These are phyloP conservation scores for Ophiobolus disseminans DNA, from an alignment of 2,329 filamentous ascomycete species.

Conservation along the genomic window DNA sequence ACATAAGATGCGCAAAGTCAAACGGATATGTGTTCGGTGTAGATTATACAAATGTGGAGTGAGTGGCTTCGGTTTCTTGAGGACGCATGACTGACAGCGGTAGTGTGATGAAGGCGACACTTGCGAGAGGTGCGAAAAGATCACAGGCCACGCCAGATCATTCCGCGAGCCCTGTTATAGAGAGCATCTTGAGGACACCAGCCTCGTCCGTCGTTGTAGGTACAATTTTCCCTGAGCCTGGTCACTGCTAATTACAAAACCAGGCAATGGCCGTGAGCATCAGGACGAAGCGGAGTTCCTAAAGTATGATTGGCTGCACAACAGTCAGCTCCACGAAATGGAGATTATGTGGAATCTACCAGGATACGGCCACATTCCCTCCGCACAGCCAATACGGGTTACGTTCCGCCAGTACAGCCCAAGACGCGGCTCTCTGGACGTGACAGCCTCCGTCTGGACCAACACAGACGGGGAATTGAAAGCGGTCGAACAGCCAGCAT, in stretches of 20 bases:
- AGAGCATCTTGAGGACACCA: conserved; percentile 41
- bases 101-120: conserved; percentile 44
- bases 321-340: conserved; percentile 36
- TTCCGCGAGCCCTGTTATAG: conserved; percentile 44
- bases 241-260: conserved; percentile 11
- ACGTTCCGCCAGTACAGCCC: conserved; percentile 38
- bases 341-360: conserved; percentile 46
- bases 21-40: conserved; percentile 43
- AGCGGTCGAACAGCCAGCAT: conserved; percentile 40
- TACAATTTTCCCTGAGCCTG: background rate
- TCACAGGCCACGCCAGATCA: conserved; percentile 37
- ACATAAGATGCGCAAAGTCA: conserved; percentile 45
- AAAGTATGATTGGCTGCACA: conserved; percentile 37
- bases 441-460: conserved; percentile 39
- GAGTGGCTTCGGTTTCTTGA: conserved; percentile 6
- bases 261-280: conserved; percentile 46
- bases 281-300: conserved; percentile 44
- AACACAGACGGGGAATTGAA: conserved; percentile 37
- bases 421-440: conserved; percentile 35
- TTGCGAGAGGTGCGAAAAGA: conserved; percentile 42
- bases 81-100: conserved; percentile 6
- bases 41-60: conserved; percentile 46
- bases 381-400: conserved; percentile 32
- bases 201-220: conserved; percentile 42
- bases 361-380: conserved; percentile 39